Evolutionary conservation across 352 stramenopile genomes (phyloP).

Genomic region (Phytophthora hybrid): DNA sequence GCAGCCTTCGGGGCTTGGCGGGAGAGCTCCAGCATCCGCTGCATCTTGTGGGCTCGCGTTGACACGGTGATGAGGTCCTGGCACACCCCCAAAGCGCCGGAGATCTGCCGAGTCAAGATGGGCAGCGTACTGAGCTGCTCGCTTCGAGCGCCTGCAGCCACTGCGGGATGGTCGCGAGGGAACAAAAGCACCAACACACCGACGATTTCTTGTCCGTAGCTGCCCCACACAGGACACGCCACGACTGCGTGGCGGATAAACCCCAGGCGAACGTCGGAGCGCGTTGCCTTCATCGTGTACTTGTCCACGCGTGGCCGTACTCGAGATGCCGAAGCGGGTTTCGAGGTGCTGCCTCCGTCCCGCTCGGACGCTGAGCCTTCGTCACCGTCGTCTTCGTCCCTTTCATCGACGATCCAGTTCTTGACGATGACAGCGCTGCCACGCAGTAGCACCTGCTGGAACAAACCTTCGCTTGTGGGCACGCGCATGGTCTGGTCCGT

Average conservation of each 20-base stretch:
- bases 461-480: slow-evolving; percentile 59
- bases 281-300: slow-evolving; percentile 48
- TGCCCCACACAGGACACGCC: slow-evolving; percentile 77
- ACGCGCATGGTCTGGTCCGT: slow-evolving; percentile 65
- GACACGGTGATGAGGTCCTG: slow-evolving; percentile 59
- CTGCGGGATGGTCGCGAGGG: slow-evolving; percentile 35
- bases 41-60: slow-evolving; percentile 51
- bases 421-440: slow-evolving; percentile 60
- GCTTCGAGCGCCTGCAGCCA: slow-evolving; percentile 30
- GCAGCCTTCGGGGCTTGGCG: slow-evolving; percentile 33
- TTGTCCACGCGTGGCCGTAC: slow-evolving; percentile 26
- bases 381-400: slow-evolving; percentile 18
- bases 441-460: slow-evolving; percentile 65
- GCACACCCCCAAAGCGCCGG: slow-evolving; percentile 75
- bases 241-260: slow-evolving; percentile 74
- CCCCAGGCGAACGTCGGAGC: slow-evolving; percentile 52
- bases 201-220: slow-evolving; percentile 66
- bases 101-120: slow-evolving; percentile 76
- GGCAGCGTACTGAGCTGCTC: slow-evolving; percentile 67
- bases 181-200: slow-evolving; percentile 75
- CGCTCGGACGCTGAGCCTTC: slow-evolving; percentile 1
- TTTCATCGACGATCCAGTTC: slow-evolving; percentile 51
- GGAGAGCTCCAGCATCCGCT: slow-evolving; percentile 61
- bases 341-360: slow-evolving; percentile 1
- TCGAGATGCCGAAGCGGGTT: slow-evolving; percentile 11